Evolutionary conservation across 2,329 filamentous ascomycete genomes (phyloP).

Genomic region (Paecilomyces variotii): DNA sequence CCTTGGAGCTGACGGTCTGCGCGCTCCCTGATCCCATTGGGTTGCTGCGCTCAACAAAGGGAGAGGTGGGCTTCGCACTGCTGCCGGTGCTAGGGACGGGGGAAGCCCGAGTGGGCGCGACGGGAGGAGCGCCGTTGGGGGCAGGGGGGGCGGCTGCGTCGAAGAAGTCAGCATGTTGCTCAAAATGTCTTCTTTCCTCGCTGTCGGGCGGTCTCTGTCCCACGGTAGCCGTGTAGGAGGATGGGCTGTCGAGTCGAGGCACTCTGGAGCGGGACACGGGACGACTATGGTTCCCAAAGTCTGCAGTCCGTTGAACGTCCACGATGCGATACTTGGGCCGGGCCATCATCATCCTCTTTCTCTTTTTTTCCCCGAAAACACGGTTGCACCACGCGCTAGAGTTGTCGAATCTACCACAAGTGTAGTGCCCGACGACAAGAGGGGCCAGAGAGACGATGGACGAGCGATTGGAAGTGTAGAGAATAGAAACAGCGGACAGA

Average conservation of each 20-base stretch:
- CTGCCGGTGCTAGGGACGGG: conserved; percentile 35
- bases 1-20: conserved; percentile 57
- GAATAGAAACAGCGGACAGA: background rate
- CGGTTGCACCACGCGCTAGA: background rate
- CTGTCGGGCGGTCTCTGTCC: conserved; percentile 7
- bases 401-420: background rate
- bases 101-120: conserved; percentile 25
- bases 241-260: conserved; percentile 10
- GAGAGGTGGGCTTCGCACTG: conserved; percentile 40
- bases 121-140: conserved; percentile 23
- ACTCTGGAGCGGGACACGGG: conserved; percentile 2
- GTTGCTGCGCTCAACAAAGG: conserved; percentile 52
- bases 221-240: conserved; percentile 5
- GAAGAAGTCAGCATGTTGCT: conserved; percentile 19
- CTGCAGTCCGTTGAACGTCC: conserved; percentile 8
- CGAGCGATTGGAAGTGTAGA: background rate
- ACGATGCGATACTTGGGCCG: conserved; percentile 11
- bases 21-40: conserved; percentile 45
- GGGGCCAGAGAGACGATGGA: background rate
- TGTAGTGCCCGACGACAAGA: background rate
- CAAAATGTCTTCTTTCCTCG: conserved; percentile 7
- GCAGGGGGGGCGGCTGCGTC: conserved; percentile 19
- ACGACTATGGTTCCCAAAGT: conserved; percentile 3
- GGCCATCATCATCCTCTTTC: conserved; percentile 7
- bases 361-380: background rate